Evolutionary conservation across 257 asterid species (phyloP).

Genomic region (Sherardia arvensis): DNA sequence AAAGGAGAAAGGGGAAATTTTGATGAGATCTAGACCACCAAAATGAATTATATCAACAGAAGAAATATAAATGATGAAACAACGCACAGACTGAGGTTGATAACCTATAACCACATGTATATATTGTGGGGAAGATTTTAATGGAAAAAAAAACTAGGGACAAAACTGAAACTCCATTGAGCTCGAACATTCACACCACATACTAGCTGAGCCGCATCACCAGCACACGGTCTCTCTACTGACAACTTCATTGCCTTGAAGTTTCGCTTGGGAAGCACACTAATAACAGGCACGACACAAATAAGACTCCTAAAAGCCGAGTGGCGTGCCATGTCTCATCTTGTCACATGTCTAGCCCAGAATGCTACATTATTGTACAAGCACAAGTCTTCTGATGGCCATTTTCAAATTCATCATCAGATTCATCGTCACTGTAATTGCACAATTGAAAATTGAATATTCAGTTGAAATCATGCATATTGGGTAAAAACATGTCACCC

Average conservation of each 20-base stretch:
- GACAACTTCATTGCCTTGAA: constrained; percentile 17
- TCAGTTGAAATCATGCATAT: not conserved
- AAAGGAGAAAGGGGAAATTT: not conserved
- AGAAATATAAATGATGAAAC: constrained; percentile 12
- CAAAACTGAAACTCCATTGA: constrained; percentile 25
- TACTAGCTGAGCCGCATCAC: constrained; percentile 21
- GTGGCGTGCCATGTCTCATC: constrained; percentile 23
- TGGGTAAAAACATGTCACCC: not conserved
- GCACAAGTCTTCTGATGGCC: constrained; percentile 52
- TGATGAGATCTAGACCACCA: constrained; percentile 4
- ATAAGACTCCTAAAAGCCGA: constrained; percentile 12
- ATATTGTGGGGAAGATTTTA: constrained; percentile 12
- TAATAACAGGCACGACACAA: not conserved
- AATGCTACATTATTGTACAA: constrained; percentile 67
- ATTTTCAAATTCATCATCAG: constrained; percentile 66
- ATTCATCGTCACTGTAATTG: constrained; percentile 56
- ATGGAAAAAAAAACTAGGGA: constrained; percentile 10
- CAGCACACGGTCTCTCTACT: constrained; percentile 11
- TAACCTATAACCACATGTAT: constrained; percentile 16
- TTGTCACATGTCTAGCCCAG: constrained; percentile 6
- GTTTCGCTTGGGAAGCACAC: constrained; percentile 1
- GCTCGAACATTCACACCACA: constrained; percentile 20
- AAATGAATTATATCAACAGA: constrained; percentile 7
- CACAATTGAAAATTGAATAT: not conserved
- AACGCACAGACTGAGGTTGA: not conserved